These are phyloP conservation scores for Crataegus laevigata DNA, from an alignment of 306 rosid species.

Conservation along the genomic window DNA sequence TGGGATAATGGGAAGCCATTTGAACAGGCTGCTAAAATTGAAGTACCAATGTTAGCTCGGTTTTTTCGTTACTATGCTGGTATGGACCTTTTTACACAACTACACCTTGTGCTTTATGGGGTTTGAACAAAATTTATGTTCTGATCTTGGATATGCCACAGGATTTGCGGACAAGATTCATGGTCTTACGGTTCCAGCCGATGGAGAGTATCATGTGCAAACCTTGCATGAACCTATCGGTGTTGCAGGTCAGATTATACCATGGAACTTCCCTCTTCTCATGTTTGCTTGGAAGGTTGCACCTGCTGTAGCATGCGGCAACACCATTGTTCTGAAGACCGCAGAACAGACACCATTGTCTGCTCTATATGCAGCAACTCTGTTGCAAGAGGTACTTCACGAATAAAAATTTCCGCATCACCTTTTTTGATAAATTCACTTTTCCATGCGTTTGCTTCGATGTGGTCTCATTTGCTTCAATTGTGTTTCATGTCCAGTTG, in stretches of 20 bases:
- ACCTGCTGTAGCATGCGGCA: slow-evolving; percentile 89
- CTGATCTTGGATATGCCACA: slow-evolving; percentile 16
- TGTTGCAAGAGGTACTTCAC: slow-evolving; percentile 62
- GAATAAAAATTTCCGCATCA: background rate
- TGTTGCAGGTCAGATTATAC: slow-evolving; percentile 92
- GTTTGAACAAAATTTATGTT: background rate
- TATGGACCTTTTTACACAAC: slow-evolving; percentile 9
- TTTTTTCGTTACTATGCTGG: slow-evolving; percentile 79
- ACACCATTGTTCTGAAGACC: slow-evolving; percentile 72
- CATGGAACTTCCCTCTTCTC: slow-evolving; percentile 94
- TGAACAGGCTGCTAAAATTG: slow-evolving; percentile 62
- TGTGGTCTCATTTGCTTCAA: background rate
- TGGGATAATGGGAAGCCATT: slow-evolving; percentile 95
- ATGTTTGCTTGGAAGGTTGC: slow-evolving; percentile 93
- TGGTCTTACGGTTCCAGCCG: slow-evolving; percentile 81
- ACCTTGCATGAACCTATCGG: slow-evolving; percentile 95
- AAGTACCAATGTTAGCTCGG: slow-evolving; percentile 65
- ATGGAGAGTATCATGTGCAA: slow-evolving; percentile 65
- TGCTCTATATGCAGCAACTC: slow-evolving; percentile 56
- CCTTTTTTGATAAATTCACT: background rate
- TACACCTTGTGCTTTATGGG: background rate
- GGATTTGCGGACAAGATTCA: slow-evolving; percentile 98
- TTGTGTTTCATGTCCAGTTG: background rate
- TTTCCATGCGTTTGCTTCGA: background rate
- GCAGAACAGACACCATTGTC: slow-evolving; percentile 96